Conservation (phyloP, 179 eudicot species). For the Corrigiola litoralis region DNA sequence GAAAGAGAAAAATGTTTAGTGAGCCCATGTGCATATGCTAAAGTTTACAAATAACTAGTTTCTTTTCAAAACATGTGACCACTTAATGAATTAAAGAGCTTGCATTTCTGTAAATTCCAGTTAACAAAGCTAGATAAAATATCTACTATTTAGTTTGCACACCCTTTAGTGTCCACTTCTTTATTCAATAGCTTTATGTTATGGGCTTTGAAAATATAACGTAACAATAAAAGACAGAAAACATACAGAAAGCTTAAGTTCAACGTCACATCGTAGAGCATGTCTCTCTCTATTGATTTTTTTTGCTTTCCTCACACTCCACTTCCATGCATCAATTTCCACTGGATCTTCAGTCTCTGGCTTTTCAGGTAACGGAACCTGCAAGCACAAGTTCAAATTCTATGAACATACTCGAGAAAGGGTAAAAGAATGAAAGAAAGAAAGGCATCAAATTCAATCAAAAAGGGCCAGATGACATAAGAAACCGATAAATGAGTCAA, state of each 20-base stretch:
- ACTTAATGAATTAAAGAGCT: neutral
- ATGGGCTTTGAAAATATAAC: neutral
- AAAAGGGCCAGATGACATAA: neutral
- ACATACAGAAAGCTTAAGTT: conserved; percentile 78
- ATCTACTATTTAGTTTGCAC: neutral
- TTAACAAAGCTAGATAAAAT: too few species aligned
- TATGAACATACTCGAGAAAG: neutral
- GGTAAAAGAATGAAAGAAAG: neutral
- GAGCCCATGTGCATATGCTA: neutral
- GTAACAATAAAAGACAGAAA: conserved; percentile 6
- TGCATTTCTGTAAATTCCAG: neutral
- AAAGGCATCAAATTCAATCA: conserved; percentile 8
- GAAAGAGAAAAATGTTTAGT: neutral
- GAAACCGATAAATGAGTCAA: neutral
- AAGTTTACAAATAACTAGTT: neutral
- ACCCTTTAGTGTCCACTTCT: neutral
- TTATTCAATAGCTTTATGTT: neutral
- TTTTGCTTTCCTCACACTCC: conserved; percentile 64
- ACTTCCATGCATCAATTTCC: conserved; percentile 69
- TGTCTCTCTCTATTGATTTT: conserved; percentile 77
- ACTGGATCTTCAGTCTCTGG: conserved; percentile 46
- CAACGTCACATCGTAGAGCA: conserved; percentile 75
- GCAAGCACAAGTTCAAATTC: conserved; percentile 16
- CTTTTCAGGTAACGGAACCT: conserved; percentile 76
- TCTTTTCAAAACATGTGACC: neutral